phyloP scores from a whole-genome alignment of 805 yeast genomes.

The Kuraishia piskuri region DNA sequence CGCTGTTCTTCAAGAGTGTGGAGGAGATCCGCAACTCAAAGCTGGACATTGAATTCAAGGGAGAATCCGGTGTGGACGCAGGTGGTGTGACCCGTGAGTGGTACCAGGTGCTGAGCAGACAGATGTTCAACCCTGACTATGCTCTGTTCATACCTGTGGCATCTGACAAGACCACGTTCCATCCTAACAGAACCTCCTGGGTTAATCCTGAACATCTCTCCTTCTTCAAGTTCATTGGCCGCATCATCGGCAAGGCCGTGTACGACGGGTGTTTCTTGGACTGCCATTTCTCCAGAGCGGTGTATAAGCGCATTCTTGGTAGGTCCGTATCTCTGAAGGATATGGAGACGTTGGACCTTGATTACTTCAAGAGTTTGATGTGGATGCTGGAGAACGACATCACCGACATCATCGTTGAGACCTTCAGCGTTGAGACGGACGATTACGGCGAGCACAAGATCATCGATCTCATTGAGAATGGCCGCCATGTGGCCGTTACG shows the following conservation, averaged over 20 bases:
- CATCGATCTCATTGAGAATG: slow-evolving; percentile 76
- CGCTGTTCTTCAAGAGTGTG: slow-evolving; percentile 68
- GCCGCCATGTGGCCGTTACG: slow-evolving; percentile 77
- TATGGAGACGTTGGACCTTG: slow-evolving; percentile 88
- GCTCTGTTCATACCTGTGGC: slow-evolving; percentile 89
- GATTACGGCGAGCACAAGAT: slow-evolving; percentile 86
- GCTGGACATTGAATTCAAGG: slow-evolving; percentile 75
- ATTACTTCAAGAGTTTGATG: slow-evolving; percentile 80
- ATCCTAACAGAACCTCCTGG: slow-evolving; percentile 88
- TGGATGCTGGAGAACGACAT: slow-evolving; percentile 98
- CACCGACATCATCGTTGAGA: slow-evolving; percentile 90
- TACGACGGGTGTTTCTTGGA: slow-evolving; percentile 80
- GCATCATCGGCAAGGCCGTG: slow-evolving; percentile 90
- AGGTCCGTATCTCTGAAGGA: slow-evolving; percentile 79
- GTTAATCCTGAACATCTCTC: slow-evolving; percentile 90
- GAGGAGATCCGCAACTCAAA: slow-evolving; percentile 67
- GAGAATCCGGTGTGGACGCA: slow-evolving; percentile 96
- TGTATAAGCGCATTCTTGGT: slow-evolving; percentile 79
- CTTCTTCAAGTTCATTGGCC: slow-evolving; percentile 90
- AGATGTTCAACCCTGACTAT: slow-evolving; percentile 93
- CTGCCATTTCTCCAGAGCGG: slow-evolving; percentile 92
- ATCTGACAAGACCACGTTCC: slow-evolving; percentile 87
- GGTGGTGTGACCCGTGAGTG: slow-evolving; percentile 98
- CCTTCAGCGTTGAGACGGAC: slow-evolving; percentile 87
- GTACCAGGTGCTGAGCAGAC: slow-evolving; percentile 90